phyloP scores from a whole-genome alignment of 371 early-diverging fungal species.

The Choanephora cucurbitarum region DNA sequence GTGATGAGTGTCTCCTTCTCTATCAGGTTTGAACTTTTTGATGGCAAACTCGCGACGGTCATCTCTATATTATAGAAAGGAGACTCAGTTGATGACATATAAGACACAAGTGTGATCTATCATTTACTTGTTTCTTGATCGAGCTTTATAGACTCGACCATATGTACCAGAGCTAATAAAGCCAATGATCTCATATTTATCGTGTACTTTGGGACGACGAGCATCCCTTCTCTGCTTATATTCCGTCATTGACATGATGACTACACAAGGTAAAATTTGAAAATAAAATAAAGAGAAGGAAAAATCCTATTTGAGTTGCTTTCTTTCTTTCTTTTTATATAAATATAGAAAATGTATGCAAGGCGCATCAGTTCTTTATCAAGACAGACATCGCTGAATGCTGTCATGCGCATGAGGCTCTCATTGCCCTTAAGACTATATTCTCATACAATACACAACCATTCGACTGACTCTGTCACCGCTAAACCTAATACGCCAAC shows the following conservation, averaged over 20 bases:
- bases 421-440: too few relatives aligned
- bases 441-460: too few relatives aligned
- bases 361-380: too few relatives aligned
- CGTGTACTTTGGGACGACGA: constrained; percentile 62
- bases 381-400: too few relatives aligned
- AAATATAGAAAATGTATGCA: too few relatives aligned
- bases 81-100: neutral
- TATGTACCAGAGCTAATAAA: constrained; percentile 95
- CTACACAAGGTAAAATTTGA: neutral
- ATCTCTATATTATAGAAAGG: constrained; percentile 35
- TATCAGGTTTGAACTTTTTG: constrained; percentile 95
- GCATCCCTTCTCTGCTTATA: constrained; percentile 64
- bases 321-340: too few relatives aligned
- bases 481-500: too few relatives aligned
- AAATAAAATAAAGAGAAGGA: neutral
- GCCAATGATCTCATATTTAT: constrained; percentile 84
- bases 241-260: constrained; percentile 53
- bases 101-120: too few relatives aligned
- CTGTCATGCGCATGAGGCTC: too few relatives aligned
- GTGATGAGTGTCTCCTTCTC: constrained; percentile 82
- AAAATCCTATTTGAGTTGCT: too few relatives aligned
- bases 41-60: constrained; percentile 77
- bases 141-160: constrained; percentile 92
- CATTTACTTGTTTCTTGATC: constrained; percentile 65
- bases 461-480: too few relatives aligned